Evolutionary conservation across 2,329 filamentous ascomycete species (phyloP).

Genomic region (Elsinoe ampelina): DNA sequence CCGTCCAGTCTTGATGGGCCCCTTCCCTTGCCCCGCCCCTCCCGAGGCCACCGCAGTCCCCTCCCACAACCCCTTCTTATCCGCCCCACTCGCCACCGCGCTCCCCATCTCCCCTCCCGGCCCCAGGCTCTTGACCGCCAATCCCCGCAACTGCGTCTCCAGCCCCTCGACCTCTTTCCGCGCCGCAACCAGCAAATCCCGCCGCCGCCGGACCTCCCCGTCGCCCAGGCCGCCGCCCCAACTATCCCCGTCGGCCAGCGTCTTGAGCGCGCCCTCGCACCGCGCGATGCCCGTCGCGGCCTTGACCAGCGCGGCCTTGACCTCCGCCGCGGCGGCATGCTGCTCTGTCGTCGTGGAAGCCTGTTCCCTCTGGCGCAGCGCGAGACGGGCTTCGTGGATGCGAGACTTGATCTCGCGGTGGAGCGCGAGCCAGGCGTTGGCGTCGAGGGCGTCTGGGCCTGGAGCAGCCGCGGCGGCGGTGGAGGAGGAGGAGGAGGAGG

Average conservation of each 20-base stretch:
- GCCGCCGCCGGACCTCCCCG: constrained; percentile 62
- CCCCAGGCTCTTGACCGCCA: constrained; percentile 42
- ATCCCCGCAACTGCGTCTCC: constrained; percentile 60
- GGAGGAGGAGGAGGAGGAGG: constrained; percentile 35
- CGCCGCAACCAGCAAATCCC: constrained; percentile 60
- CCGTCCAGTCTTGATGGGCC: constrained; percentile 42
- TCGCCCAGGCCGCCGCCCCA: constrained; percentile 50
- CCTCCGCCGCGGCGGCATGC: constrained; percentile 54
- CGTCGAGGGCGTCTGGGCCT: constrained; percentile 31
- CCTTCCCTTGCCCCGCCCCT: not conserved
- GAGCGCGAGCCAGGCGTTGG: constrained; percentile 66
- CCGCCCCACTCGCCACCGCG: constrained; percentile 28
- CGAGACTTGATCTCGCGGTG: constrained; percentile 63
- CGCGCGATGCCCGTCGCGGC: constrained; percentile 55
- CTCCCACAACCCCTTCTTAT: constrained; percentile 28
- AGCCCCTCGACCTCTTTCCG: constrained; percentile 66
- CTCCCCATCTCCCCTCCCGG: constrained; percentile 25
- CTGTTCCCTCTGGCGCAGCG: constrained; percentile 59
- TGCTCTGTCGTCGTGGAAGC: constrained; percentile 50
- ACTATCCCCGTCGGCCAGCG: constrained; percentile 36
- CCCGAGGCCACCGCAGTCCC: constrained; percentile 20
- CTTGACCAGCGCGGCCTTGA: constrained; percentile 63
- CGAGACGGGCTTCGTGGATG: constrained; percentile 57
- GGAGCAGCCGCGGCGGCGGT: constrained; percentile 21
- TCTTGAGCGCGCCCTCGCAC: constrained; percentile 56